Evolutionary conservation across 1,139 yeast species (phyloP).

Genomic region (Hanseniaspora uvarum): DNA sequence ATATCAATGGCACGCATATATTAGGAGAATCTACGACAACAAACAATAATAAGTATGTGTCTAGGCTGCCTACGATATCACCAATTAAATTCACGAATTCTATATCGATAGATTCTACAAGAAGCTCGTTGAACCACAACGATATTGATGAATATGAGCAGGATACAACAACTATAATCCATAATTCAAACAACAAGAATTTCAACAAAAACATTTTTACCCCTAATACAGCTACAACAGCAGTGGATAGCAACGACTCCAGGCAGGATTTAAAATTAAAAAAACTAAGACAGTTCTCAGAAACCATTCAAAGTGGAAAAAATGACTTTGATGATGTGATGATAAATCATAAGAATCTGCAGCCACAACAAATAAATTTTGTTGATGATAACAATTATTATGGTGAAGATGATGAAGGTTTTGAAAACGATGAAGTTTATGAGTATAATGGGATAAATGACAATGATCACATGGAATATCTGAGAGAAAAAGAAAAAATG

Average conservation of each 20-base stretch:
- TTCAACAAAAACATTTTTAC: constrained; percentile 3
- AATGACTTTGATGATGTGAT: not conserved
- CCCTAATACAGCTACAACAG: constrained; percentile 13
- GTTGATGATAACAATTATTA: not conserved
- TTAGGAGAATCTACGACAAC: constrained; percentile 12
- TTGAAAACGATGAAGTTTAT: not conserved
- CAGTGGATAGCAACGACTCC: constrained; percentile 12
- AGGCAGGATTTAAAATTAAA: constrained; percentile 7
- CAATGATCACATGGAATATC: not conserved
- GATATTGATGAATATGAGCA: constrained; percentile 13
- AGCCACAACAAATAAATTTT: constrained; percentile 5
- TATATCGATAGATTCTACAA: constrained; percentile 3
- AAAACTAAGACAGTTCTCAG: constrained; percentile 13
- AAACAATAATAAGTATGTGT: constrained; percentile 5
- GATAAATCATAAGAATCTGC: not conserved
- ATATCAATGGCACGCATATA: not conserved
- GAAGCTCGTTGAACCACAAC: not conserved
- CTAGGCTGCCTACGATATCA: constrained; percentile 10
- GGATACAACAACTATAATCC: constrained; percentile 11
- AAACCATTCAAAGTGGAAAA: not conserved
- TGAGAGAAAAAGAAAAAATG: constrained; percentile 7
- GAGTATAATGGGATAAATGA: constrained; percentile 1
- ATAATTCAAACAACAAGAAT: not conserved
- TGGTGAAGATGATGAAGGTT: not conserved
- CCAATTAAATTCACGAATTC: constrained; percentile 10